Evolutionary conservation across 225 moss, liverwort and hornwort genomes (phyloP).

Genomic region (Antitrichia curtipendula): DNA sequence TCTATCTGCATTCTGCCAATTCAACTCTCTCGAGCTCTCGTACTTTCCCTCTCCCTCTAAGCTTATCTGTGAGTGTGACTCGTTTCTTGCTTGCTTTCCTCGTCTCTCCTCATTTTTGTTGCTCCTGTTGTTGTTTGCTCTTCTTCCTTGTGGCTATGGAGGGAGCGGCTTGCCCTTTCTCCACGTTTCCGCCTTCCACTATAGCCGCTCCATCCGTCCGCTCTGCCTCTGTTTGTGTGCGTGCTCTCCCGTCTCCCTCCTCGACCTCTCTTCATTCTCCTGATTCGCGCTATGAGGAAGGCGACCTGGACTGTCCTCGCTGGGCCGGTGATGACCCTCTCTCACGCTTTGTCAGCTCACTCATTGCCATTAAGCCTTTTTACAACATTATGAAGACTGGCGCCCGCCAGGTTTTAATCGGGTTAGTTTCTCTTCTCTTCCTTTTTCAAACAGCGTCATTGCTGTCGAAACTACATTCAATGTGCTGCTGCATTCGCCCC

Average conservation of each 20-base stretch:
- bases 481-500: background rate
- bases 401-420: constrained; percentile 55
- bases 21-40: background rate
- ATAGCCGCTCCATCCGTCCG: background rate
- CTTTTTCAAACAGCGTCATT: background rate
- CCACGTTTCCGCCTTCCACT: background rate
- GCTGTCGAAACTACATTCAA: background rate
- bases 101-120: background rate
- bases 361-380: constrained; percentile 68
- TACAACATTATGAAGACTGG: constrained; percentile 34
- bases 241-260: background rate
- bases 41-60: background rate
- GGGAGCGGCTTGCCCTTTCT: background rate
- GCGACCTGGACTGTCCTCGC: constrained; percentile 33
- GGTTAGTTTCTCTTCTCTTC: background rate
- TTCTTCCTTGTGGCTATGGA: background rate
- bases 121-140: background rate
- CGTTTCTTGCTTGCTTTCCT: background rate
- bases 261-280: background rate
- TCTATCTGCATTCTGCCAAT: background rate
- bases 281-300: constrained; percentile 21
- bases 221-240: background rate
- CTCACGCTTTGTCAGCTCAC: constrained; percentile 47
- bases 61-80: background rate
- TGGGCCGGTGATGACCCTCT: constrained; percentile 56